Conservation (phyloP, 352 stramenopile species). For the Phytophthora megakarya region DNA sequence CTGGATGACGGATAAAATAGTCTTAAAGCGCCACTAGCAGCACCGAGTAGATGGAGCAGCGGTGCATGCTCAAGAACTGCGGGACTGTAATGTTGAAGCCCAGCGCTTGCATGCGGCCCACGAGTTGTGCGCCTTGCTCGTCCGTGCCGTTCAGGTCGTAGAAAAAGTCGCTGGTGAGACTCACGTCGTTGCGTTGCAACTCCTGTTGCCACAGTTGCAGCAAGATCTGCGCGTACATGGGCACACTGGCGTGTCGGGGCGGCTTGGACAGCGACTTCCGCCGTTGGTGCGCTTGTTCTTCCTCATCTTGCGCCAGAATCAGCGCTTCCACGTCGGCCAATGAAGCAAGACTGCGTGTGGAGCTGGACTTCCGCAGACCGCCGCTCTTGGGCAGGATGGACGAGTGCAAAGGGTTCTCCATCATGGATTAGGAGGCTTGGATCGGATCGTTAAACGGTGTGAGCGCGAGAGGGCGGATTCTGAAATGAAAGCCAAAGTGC, state of each 20-base stretch:
- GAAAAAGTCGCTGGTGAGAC: slow-evolving; percentile 69
- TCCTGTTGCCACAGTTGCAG: slow-evolving; percentile 69
- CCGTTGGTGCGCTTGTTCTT: slow-evolving; percentile 47
- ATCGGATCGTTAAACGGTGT: slow-evolving; percentile 7
- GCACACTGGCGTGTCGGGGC: slow-evolving; percentile 65
- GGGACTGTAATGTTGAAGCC: slow-evolving; percentile 65
- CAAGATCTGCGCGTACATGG: slow-evolving; percentile 71
- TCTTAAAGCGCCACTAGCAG: slow-evolving; percentile 62
- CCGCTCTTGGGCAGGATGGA: slow-evolving; percentile 30
- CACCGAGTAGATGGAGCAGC: slow-evolving; percentile 79
- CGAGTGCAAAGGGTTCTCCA: slow-evolving; percentile 46
- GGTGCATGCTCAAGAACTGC: slow-evolving; percentile 66
- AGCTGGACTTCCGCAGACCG: slow-evolving; percentile 60
- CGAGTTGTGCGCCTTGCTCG: slow-evolving; percentile 57
- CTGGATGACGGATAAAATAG: slow-evolving; percentile 18
- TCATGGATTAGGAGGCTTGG: slow-evolving; percentile 13
- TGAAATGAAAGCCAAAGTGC: slow-evolving; percentile 38
- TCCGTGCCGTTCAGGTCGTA: slow-evolving; percentile 65
- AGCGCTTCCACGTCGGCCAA: slow-evolving; percentile 46
- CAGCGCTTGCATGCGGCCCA: slow-evolving; percentile 66
- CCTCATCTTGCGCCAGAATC: slow-evolving; percentile 49
- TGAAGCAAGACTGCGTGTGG: slow-evolving; percentile 52
- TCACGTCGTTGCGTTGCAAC: slow-evolving; percentile 61
- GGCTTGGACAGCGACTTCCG: slow-evolving; percentile 58
- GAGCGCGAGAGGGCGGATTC: slow-evolving; percentile 23